Evolutionary conservation across 345 rosid genomes (phyloP).

Genomic region (Noccaea bulbosa): DNA sequence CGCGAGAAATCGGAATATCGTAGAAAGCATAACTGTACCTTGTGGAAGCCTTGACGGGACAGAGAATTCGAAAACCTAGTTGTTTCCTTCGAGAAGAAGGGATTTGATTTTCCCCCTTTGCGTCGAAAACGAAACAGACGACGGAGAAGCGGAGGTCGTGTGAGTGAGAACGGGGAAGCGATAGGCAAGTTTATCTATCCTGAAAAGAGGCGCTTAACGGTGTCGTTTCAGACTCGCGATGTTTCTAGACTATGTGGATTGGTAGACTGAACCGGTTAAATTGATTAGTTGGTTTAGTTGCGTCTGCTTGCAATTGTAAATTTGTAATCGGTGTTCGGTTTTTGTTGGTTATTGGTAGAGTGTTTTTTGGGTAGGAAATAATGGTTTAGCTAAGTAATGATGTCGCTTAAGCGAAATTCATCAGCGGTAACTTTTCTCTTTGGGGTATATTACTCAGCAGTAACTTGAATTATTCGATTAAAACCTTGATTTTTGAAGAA

Average conservation of each 20-base stretch:
- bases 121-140: background rate
- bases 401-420: background rate
- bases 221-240: conserved; percentile 28
- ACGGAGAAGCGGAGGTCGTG: conserved; percentile 22
- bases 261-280: conserved; percentile 17
- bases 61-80: conserved; percentile 30
- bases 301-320: background rate
- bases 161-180: background rate
- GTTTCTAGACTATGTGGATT: background rate
- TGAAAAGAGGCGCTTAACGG: background rate
- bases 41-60: background rate
- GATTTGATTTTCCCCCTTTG: conserved; percentile 8
- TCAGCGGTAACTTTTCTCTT: background rate
- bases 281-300: conserved; percentile 20
- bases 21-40: conserved; percentile 21
- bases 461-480: background rate
- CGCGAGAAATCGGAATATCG: background rate
- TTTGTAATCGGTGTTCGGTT: conserved; percentile 6
- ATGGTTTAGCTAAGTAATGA: background rate
- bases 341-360: background rate
- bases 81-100: background rate
- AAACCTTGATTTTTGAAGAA: background rate
- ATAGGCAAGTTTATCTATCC: conserved; percentile 31
- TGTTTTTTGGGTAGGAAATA: too few relatives aligned
- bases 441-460: background rate